phyloP scores from a whole-genome alignment of 2,329 filamentous ascomycete species.

The Colletotrichum agaves region DNA sequence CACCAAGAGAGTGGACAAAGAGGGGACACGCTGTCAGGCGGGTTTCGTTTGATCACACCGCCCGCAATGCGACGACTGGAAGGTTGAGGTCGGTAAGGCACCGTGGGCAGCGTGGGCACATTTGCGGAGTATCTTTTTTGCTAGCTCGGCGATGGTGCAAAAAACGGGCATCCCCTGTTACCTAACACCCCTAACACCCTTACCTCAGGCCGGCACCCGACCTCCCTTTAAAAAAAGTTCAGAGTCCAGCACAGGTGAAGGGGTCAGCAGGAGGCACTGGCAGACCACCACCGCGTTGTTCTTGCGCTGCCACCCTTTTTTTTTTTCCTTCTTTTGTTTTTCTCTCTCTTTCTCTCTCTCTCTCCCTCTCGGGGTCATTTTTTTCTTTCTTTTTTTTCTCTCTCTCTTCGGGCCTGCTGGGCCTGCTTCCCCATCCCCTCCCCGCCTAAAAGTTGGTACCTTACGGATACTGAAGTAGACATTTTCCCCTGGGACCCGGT shows the following conservation, averaged over 20 bases:
- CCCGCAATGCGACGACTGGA: neutral
- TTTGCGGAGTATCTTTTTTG: slow-evolving; percentile 4
- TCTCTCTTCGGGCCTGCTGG: too few species aligned
- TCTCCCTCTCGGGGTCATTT: too few species aligned
- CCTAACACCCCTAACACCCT: too few species aligned
- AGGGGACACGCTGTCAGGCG: slow-evolving; percentile 33
- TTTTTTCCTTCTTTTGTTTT: neutral
- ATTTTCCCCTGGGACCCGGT: neutral
- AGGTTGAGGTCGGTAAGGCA: slow-evolving; percentile 14
- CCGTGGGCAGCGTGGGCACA: neutral
- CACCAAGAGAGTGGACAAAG: slow-evolving; percentile 16
- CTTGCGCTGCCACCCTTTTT: slow-evolving; percentile 1
- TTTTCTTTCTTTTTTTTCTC: neutral
- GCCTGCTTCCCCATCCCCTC: neutral
- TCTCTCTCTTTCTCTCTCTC: neutral
- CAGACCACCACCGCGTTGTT: slow-evolving; percentile 26
- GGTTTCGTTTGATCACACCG: slow-evolving; percentile 36
- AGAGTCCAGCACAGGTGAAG: neutral
- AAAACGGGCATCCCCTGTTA: slow-evolving; percentile 25
- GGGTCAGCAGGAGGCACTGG: too few species aligned
- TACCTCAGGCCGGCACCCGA: neutral
- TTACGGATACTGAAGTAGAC: neutral
- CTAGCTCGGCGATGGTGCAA: slow-evolving; percentile 18
- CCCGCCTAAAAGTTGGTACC: neutral
- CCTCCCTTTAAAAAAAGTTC: slow-evolving; percentile 11